These are phyloP conservation scores for Alternaria sp. DNA, from an alignment of 2,329 filamentous ascomycete genomes.

Conservation along the genomic window DNA sequence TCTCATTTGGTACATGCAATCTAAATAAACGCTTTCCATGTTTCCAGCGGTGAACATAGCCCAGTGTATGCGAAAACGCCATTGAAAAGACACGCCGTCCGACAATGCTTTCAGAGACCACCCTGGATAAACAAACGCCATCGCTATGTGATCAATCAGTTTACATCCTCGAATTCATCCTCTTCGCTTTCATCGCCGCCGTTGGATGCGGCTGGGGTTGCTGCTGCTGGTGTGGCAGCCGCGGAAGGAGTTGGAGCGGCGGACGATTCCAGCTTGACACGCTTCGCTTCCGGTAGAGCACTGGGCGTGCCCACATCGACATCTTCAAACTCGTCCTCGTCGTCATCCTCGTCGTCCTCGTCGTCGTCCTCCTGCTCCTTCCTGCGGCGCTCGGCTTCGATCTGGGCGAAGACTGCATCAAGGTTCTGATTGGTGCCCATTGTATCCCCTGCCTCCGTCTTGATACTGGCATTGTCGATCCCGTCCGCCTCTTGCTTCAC, in stretches of 20 bases:
- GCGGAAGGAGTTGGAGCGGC: constrained; percentile 42
- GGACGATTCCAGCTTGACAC: constrained; percentile 64
- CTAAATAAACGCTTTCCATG: neutral
- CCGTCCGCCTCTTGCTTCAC: constrained; percentile 49
- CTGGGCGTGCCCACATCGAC: constrained; percentile 40
- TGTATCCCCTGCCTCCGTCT: constrained; percentile 56
- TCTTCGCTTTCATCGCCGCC: constrained; percentile 56
- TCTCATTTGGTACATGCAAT: neutral
- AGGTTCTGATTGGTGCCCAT: constrained; percentile 63
- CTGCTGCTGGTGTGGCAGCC: constrained; percentile 42
- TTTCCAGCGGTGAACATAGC: neutral
- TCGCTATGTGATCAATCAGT: constrained; percentile 29
- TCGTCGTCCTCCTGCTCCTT: constrained; percentile 49
- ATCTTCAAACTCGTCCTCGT: constrained; percentile 33
- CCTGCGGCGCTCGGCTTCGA: constrained; percentile 65
- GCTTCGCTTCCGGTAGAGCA: constrained; percentile 59
- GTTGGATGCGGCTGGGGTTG: constrained; percentile 50
- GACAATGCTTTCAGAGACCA: neutral
- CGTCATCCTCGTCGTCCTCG: constrained; percentile 40
- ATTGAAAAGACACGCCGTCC: neutral
- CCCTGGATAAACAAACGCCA: constrained; percentile 11
- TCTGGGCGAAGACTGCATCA: constrained; percentile 70
- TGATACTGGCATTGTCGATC: constrained; percentile 43
- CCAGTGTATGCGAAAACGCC: neutral
- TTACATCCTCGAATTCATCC: constrained; percentile 56